Evolutionary conservation across 2,329 filamentous ascomycete genomes (phyloP).

Genomic region (Stachybotrys chartarum): DNA sequence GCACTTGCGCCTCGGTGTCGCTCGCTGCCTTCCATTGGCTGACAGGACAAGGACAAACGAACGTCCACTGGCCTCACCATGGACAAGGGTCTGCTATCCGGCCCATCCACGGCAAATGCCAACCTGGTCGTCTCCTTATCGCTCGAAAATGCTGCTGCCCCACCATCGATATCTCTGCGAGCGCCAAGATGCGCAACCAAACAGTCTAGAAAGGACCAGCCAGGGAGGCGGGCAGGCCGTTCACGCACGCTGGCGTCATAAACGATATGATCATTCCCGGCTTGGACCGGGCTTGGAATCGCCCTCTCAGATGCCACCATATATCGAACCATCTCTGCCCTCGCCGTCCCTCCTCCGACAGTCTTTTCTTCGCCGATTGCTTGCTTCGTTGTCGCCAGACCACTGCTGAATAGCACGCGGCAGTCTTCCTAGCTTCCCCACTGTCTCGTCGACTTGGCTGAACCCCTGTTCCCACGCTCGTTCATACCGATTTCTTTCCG

Average conservation of each 20-base stretch:
- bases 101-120: too few relatives aligned
- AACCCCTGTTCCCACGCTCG: neutral
- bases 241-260: neutral
- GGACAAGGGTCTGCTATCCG: too few relatives aligned
- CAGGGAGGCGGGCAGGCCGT: neutral
- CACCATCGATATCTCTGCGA: neutral
- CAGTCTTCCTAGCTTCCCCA: neutral
- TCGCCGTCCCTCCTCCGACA: too few relatives aligned
- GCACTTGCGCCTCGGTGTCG: too few relatives aligned
- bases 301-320: too few relatives aligned
- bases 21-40: too few relatives aligned
- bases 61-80: too few relatives aligned
- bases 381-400: too few relatives aligned
- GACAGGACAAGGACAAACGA: too few relatives aligned
- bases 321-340: neutral
- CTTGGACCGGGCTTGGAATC: neutral
- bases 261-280: neutral
- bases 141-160: neutral
- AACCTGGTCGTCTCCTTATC: neutral
- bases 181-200: neutral
- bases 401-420: too few relatives aligned
- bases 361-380: too few relatives aligned
- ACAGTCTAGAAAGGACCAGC: neutral
- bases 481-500: neutral
- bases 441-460: neutral